phyloP scores from a whole-genome alignment of 495 filamentous ascomycete species.

The Cercophora sp. region DNA sequence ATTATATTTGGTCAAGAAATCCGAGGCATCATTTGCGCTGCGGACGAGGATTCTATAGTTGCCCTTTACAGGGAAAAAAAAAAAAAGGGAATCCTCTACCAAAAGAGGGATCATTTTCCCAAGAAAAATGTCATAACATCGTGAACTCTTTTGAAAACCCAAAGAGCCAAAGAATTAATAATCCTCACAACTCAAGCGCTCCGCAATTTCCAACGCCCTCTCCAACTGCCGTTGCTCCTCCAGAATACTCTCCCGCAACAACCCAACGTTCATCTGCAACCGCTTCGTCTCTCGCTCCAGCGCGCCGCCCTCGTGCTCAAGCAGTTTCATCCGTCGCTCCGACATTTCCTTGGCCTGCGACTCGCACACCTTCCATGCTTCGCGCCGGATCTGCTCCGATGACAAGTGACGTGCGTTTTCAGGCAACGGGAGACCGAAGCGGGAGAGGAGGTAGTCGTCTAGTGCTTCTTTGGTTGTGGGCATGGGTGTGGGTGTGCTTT shows the following conservation, averaged over 20 bases:
- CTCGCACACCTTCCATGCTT: constrained; percentile 26
- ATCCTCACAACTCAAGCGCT: constrained; percentile 6
- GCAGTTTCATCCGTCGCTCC: constrained; percentile 21
- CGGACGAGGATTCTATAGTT: too few relatives aligned
- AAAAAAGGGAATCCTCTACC: background rate
- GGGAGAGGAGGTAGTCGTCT: background rate
- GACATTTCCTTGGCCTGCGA: constrained; percentile 23
- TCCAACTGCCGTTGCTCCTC: constrained; percentile 5
- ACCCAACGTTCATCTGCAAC: constrained; percentile 20
- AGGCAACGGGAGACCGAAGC: background rate
- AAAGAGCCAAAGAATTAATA: background rate
- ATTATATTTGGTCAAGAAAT: too few relatives aligned
- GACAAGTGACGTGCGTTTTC: constrained; percentile 1
- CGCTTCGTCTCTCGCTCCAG: constrained; percentile 21
- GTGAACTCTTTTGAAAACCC: background rate
- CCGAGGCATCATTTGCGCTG: too few relatives aligned
- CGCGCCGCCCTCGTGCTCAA: constrained; percentile 22
- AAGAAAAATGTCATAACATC: background rate
- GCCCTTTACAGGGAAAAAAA: too few relatives aligned
- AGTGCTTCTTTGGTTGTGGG: background rate
- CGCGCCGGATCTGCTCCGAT: constrained; percentile 22
- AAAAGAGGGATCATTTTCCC: background rate
- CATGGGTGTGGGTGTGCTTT: too few relatives aligned
- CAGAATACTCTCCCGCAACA: constrained; percentile 15
- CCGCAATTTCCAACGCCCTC: constrained; percentile 13